Evolutionary conservation across 345 rosid genomes (phyloP).

Genomic region (Euclidium syriacum): DNA sequence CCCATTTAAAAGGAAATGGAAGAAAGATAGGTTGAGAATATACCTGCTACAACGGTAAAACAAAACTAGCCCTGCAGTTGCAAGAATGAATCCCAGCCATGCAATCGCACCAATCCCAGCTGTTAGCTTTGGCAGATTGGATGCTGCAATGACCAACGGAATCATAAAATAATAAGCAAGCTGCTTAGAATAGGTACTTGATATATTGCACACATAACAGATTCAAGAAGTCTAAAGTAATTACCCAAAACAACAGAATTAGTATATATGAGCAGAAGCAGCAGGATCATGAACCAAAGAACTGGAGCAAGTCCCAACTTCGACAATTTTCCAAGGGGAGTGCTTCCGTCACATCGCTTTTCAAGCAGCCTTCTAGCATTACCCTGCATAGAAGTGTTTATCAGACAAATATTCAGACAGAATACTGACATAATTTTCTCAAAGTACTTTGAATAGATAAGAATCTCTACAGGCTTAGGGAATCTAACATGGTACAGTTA

Average conservation of each 20-base stretch:
- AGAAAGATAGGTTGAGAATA: constrained; percentile 6
- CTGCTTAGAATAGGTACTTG: constrained; percentile 1
- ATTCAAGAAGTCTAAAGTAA: constrained; percentile 19
- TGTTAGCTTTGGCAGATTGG: constrained; percentile 70
- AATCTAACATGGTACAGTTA: not conserved
- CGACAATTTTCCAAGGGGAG: constrained; percentile 62
- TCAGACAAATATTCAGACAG: constrained; percentile 6
- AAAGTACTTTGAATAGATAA: not conserved
- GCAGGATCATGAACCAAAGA: constrained; percentile 62
- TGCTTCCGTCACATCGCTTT: constrained; percentile 69
- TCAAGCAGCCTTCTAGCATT: constrained; percentile 90
- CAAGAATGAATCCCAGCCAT: constrained; percentile 75
- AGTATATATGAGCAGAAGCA: constrained; percentile 59
- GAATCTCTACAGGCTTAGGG: not conserved
- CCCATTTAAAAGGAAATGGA: not conserved
- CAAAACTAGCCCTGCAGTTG: constrained; percentile 68
- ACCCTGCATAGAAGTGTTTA: constrained; percentile 47
- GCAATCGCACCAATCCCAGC: constrained; percentile 76
- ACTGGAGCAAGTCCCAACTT: constrained; percentile 88
- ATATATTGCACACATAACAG: constrained; percentile 16
- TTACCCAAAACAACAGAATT: constrained; percentile 75
- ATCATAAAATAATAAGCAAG: constrained; percentile 10
- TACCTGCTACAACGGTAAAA: constrained; percentile 96
- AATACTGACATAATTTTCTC: not conserved
- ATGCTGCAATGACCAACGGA: constrained; percentile 43